Percentiles rank a stretch among this genome's conserved stretches.
These are phyloP conservation scores for Trifolium fragiferum DNA, from an alignment of 306 rosid genomes.

Conservation along the genomic window DNA sequence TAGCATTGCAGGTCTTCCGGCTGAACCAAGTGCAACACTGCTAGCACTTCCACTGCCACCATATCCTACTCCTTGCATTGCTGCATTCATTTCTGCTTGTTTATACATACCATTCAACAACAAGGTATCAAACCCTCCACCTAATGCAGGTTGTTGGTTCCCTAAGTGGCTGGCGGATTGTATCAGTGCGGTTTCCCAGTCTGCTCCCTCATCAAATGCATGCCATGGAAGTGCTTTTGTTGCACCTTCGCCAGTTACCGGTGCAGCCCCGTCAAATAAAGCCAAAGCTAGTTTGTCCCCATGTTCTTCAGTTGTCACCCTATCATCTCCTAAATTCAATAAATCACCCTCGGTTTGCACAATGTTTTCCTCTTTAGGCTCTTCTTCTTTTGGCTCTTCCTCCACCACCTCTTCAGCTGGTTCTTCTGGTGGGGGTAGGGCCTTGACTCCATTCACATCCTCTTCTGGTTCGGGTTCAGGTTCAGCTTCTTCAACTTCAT, in stretches of 20 bases:
- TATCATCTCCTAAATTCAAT: conserved; percentile 68
- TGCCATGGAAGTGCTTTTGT: conserved; percentile 71
- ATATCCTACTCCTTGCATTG: conserved; percentile 55
- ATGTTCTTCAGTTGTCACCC: conserved; percentile 45
- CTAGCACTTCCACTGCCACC: conserved; percentile 83
- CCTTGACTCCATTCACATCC: conserved; percentile 61
- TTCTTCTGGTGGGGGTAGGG: conserved; percentile 73
- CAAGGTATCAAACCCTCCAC: conserved; percentile 77
- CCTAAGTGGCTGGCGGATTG: conserved; percentile 63
- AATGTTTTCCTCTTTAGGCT: conserved; percentile 33
- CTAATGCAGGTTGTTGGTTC: conserved; percentile 57
- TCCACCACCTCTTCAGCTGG: conserved; percentile 43
- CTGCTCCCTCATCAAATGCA: conserved; percentile 66
- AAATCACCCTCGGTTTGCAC: conserved; percentile 62
- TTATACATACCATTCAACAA: conserved; percentile 86
- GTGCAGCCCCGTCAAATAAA: conserved; percentile 65
- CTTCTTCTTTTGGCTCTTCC: conserved; percentile 40
- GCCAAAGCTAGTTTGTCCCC: conserved; percentile 70
- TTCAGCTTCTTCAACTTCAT: conserved; percentile 13
- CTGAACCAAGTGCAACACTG: conserved; percentile 81
- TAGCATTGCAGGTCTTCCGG: conserved; percentile 74
- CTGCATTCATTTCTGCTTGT: conserved; percentile 47
- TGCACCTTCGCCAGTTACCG: conserved; percentile 26
- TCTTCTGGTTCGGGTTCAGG: conserved; percentile 40
- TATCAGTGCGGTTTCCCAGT: conserved; percentile 87